Evolutionary conservation across 768 basidiomycete genomes (phyloP).

Genomic region (Chalciporus piperatus): DNA sequence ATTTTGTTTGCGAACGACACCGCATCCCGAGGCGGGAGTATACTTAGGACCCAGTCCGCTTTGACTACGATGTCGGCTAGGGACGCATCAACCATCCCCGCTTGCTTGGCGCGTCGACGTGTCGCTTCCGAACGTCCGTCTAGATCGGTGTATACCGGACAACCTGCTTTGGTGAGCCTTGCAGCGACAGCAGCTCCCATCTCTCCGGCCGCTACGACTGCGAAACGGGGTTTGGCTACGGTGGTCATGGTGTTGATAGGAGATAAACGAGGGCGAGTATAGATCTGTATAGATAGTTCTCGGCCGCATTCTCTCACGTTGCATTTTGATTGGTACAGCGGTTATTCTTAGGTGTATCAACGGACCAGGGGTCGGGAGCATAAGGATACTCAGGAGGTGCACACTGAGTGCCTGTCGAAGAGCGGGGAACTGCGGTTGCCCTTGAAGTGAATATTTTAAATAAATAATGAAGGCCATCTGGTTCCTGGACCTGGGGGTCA

Average conservation of each 20-base stretch:
- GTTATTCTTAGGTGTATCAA: neutral
- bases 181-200: constrained; percentile 60
- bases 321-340: neutral
- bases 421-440: no score
- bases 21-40: constrained; percentile 57
- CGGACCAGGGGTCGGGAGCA: no score
- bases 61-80: constrained; percentile 35
- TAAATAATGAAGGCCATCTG: no score
- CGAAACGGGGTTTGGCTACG: constrained; percentile 30
- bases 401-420: no score
- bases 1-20: constrained; percentile 40
- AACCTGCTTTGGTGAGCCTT: constrained; percentile 44
- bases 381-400: no score
- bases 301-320: constrained; percentile 4
- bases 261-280: constrained; percentile 6
- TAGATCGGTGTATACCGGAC: constrained; percentile 53
- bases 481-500: no score
- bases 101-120: constrained; percentile 45
- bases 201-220: constrained; percentile 52
- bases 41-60: constrained; percentile 51
- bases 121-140: constrained; percentile 52
- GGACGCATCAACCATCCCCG: constrained; percentile 46
- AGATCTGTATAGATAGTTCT: constrained; percentile 9
- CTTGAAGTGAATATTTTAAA: no score
- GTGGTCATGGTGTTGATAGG: constrained; percentile 14